Base-by-base conservation (phyloP, 805 yeast genomes). In the Wickerhamomyces canadensis region DNA sequence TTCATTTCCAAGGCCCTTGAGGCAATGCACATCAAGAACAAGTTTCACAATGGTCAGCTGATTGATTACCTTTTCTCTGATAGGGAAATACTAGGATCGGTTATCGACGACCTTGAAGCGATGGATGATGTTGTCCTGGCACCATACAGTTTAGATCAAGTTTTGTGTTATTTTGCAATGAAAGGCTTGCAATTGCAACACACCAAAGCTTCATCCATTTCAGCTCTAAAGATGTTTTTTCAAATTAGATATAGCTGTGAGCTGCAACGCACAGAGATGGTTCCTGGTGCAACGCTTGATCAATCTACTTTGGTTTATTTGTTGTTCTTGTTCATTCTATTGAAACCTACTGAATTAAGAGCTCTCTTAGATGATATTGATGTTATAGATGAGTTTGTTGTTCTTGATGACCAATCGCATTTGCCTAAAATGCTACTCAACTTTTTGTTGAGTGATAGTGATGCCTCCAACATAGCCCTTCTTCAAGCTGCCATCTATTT, bases 151-250 rank as follows among this genome's bases (percentile, higher is more conserved):
- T 69, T 80, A 45, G 77, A 80, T 38, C 65, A 68, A 21, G 64
- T 75, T 15, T 52, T 81, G 25, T 54, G 76, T 22, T 62, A 65
- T 31, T 50, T 72, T 16, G 57, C 75, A 15, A 62, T 74, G 4
- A 78, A 72, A 49, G 91, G 89, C 0, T 55, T 81, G 28, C 70
- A 73, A 26, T 58, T 76, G 8, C 76, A 86, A 7, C 77, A 73
- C 38, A 65, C 80, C 16, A 72, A 70, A 40, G 69, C 67, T 9
- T 60, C 67, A 3, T 71, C 84, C 0, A 51, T 74, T 24, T 61
- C 58, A 1, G 63, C 74, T 18, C 49, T 80, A 47, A 64, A 62
- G 34, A 50, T 57, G 1, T 54, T 75, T 18, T 68, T 75, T 51
- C 59, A 60, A 17, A 58, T 67, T 15, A 60, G 79, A 43, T 67